Base-by-base conservation (phyloP, 495 filamentous ascomycete genomes). In the Daldinia grandis region DNA sequence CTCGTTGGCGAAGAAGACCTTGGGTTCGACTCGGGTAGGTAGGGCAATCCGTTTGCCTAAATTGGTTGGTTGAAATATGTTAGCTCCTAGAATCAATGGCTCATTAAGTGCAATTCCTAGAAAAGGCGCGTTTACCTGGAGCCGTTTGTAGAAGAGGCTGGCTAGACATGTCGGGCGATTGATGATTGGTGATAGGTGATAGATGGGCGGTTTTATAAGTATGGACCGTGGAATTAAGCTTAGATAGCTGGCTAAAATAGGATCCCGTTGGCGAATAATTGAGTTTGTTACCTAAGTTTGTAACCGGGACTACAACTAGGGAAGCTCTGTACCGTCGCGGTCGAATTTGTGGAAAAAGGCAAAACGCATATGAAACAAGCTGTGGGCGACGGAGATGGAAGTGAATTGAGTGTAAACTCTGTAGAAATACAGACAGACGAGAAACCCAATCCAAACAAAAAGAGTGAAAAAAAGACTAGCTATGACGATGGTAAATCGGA, bases 1-100 rank as follows among this genome's bases (percentile, higher is more conserved):
- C 84, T 99, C 95, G 84, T 98, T 98, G 79, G 95, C 95, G 86
- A 99, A 99, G 89, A 98, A 99, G 82, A 99, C 95, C 81, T 99
- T 99, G 40, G 95, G 95, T 79, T 99, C 95, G 80, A 99, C 94
- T 68, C 95, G 94, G 44, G 94, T 97, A 59, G 95, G 95, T 68
- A 99, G 93, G 68, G 96, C 94, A 79, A 99, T 99, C 72, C 95
- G 93, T 79, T 99, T 99, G 86, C 94, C 94, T 93, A 75, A 31
- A 42, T 65, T 64, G 17, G 17, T 62, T 68, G 24, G 56, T 62
- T 17, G 31, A 59, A 30, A 15, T 30, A 24, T 31, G 67, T 74
- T 58, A 74, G 58, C n/a, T 37, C 27, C 58, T 51, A 19, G 62
- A 9, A 24, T 58, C 28, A n/a, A 5, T 31, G 19, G 15, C 37